phyloP scores from a whole-genome alignment of 495 filamentous ascomycete species.

The Talaromyces liani region DNA sequence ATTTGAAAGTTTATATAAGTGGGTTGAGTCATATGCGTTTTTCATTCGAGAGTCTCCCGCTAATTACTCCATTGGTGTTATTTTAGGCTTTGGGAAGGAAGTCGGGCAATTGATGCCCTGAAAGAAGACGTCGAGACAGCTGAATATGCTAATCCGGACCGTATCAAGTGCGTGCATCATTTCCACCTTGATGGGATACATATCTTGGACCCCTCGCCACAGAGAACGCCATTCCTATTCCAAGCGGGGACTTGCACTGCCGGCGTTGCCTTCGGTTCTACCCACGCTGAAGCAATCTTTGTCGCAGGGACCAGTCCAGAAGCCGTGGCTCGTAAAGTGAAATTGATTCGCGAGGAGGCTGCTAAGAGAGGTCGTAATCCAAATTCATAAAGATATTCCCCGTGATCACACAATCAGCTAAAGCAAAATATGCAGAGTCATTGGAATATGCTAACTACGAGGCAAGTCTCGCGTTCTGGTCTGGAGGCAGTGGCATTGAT shows the following conservation, averaged over 20 bases:
- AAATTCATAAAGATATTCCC: slow-evolving; percentile 32
- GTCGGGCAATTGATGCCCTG: slow-evolving; percentile 53
- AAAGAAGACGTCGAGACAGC: slow-evolving; percentile 36
- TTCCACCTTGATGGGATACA: slow-evolving; percentile 49
- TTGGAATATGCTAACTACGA: slow-evolving; percentile 27
- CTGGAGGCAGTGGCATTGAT: slow-evolving; percentile 37
- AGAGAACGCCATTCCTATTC: slow-evolving; percentile 48
- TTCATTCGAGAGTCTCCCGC: background rate
- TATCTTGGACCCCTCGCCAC: slow-evolving; percentile 47
- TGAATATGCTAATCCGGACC: slow-evolving; percentile 42
- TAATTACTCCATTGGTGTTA: background rate
- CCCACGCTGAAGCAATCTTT: slow-evolving; percentile 53
- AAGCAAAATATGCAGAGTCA: slow-evolving; percentile 30
- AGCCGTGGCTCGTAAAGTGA: slow-evolving; percentile 6
- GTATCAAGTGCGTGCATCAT: slow-evolving; percentile 48
- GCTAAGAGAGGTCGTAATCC: slow-evolving; percentile 25
- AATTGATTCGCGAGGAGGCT: slow-evolving; percentile 10
- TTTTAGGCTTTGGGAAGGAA: slow-evolving; percentile 41
- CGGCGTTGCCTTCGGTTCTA: slow-evolving; percentile 45
- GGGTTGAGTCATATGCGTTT: background rate
- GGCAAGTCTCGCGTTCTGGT: slow-evolving; percentile 34
- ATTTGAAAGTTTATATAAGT: slow-evolving; percentile 53
- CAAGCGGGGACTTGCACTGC: slow-evolving; percentile 48
- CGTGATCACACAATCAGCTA: slow-evolving; percentile 27
- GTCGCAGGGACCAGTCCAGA: slow-evolving; percentile 16